Evolutionary conservation across 345 rosid genomes (phyloP), one percentile per base, ranked within the genome.

Genomic region (Aquilaria sinensis): DNA sequence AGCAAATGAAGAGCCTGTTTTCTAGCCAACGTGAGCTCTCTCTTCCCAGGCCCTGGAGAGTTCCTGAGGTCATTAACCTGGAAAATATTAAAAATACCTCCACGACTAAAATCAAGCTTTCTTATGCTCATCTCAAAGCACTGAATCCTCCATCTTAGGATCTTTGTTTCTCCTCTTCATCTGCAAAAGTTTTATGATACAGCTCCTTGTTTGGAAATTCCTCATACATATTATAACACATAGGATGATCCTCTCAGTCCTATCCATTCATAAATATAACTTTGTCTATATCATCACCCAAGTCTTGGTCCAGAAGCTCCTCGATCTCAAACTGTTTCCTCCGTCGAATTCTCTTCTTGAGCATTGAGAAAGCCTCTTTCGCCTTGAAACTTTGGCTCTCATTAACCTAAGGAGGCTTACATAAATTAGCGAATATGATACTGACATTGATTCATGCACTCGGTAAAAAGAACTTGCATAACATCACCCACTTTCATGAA

Each of bases 41-140:
- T 69, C 80, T 90, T 90, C 1, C 73, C 85, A 1, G 85, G 87
- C 16, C 92, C 97, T 0, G 95, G 92, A 51, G 92, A 83, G 54
- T 87, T 87, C 78, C 83, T 90, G 50, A 90, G 82, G 53, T 90
- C 97, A 55, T 85, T 90, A 32, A 90, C 80, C 78, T 90, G 97
- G 61, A 87, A 81, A 51, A 85, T 76, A 6, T 96, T 87, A 30
- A 77, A 78, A 58, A 87, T 75, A 2, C 90, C 92, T 57, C 85
- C 80, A n/a, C 92, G 84, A 30, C 67, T 71, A 57, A 90, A 90
- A 67, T 90, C 97, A 4, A 90, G 89, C 78, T 78, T 81, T 79
- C 90, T 75, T 32, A 90, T 90, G 62, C 97, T 85, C 75, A 60
- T 82, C 75, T 90, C 97, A 70, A 90, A 69, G 85, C 87, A 87